Evolutionary conservation across 148 eudicot genomes (phyloP).

Genomic region (Rhododendron ovatum): DNA sequence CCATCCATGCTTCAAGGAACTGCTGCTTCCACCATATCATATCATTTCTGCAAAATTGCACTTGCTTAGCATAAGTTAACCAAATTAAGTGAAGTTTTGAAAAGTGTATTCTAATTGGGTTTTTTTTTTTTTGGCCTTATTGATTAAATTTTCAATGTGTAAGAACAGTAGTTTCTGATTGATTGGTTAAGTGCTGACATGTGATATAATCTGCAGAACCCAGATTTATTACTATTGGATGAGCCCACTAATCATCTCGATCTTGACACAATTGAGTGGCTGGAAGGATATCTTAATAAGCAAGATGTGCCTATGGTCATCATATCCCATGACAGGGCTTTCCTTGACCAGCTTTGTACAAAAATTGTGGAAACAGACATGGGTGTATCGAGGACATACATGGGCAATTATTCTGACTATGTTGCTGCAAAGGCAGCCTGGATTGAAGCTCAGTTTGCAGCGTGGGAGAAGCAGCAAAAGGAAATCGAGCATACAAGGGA

Average conservation of each 20-base stretch:
- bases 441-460: constrained; percentile 87
- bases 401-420: constrained; percentile 86
- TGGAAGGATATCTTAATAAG: constrained; percentile 75
- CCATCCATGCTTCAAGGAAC: background rate
- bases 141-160: background rate
- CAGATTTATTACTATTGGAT: constrained; percentile 85
- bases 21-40: background rate
- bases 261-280: constrained; percentile 96
- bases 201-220: constrained; percentile 54
- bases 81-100: background rate
- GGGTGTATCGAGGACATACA: constrained; percentile 86
- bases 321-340: constrained; percentile 97
- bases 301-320: constrained; percentile 91
- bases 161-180: background rate
- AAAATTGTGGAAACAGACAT: constrained; percentile 98
- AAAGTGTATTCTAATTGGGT: background rate
- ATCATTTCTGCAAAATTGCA: background rate
- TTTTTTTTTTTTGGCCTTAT: background rate
- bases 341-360: constrained; percentile 95
- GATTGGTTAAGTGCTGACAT: constrained; percentile 4
- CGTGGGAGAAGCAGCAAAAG: constrained; percentile 97
- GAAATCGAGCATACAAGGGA: constrained; percentile 85
- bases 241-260: constrained; percentile 99
- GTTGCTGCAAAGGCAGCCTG: constrained; percentile 76
- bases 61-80: background rate